A percentile compares a stretch with the other conserved stretches of the same genome.
Evolutionary conservation across 2,329 filamentous ascomycete genomes (phyloP).

Genomic region (Colletotrichum truncatum): DNA sequence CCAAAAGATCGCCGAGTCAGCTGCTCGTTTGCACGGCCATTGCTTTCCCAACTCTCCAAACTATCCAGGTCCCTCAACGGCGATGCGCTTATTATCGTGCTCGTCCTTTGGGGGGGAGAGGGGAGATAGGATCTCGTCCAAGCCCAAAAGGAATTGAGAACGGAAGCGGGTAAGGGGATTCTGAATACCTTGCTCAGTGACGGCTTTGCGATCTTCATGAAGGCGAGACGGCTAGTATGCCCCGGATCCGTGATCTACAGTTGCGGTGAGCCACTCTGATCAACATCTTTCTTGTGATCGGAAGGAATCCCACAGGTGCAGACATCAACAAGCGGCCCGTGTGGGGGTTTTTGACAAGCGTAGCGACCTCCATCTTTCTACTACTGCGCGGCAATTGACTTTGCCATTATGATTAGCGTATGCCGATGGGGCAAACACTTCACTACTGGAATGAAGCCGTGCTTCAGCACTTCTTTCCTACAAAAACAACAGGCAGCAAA

Average conservation of each 20-base stretch:
- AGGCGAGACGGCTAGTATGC: background rate
- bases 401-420: background rate
- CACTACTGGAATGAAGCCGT: too few relatives aligned
- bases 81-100: too few relatives aligned
- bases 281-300: background rate
- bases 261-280: constrained; percentile 15
- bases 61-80: background rate
- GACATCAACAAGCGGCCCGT: background rate
- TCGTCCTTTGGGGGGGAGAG: too few relatives aligned
- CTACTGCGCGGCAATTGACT: constrained; percentile 12
- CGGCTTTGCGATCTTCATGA: background rate
- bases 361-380: background rate
- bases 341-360: background rate
- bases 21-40: background rate
- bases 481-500: background rate
- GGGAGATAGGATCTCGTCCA: too few relatives aligned
- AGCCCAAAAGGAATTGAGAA: too few relatives aligned
- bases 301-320: background rate
- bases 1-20: constrained; percentile 12
- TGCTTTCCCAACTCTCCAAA: background rate
- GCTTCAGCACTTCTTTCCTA: too few relatives aligned
- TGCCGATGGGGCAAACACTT: too few relatives aligned
- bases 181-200: background rate
- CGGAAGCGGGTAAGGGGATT: too few relatives aligned
- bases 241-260: constrained; percentile 3